Base-by-base conservation (phyloP, 768 basidiomycete species). In the Pleurotus giganteus region DNA sequence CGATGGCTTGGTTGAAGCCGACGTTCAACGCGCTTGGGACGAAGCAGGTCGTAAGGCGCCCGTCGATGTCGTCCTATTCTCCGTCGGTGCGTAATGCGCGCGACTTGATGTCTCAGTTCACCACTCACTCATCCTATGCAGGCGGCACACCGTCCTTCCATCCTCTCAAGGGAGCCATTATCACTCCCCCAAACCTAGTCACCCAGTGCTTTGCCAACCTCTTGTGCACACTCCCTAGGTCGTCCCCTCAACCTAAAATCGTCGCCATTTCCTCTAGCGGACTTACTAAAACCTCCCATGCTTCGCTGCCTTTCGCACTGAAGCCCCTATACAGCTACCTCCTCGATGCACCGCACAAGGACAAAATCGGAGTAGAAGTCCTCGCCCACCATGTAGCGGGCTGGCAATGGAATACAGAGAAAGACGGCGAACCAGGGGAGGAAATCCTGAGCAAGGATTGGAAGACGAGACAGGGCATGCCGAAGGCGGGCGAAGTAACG, bases 281-380 rank as follows among this genome's bases (percentile, higher is more conserved):
- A 11, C 50, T 85, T 15, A 83, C 78, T 0, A 71, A 66, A 4
- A 51, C 66, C 7, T 75, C 82, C 4, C 78, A 79, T 57, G 58
- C 65, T 0, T 58, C 64, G 3, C 69, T 87, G 0, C 86, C 87
- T 0, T 42, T 79, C 27, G 63, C 68, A 2, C 59, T 85, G 28
- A 79, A 76, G 58, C 74, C 75, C 0, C 0, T 89, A 0, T 87
- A 86, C 64, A 56, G 63, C 3, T 74, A 69, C 57, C 44, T 81
- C 24, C 66, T 86, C 39, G 37, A 65, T 4, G 56, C 29, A 1
- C 80, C 84, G 4, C 85, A 84, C 63, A 71, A 62, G 26, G 87
- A 89, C 66, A 90, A 89, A 66, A 39, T 81, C 42, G 85, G 81
- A 5, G 66, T 70, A 28, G 88, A 91, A 66, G 71, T 79, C 26